Base-by-base conservation (phyloP, 106 monocot genomes). In the Amphibolis antarctica region DNA sequence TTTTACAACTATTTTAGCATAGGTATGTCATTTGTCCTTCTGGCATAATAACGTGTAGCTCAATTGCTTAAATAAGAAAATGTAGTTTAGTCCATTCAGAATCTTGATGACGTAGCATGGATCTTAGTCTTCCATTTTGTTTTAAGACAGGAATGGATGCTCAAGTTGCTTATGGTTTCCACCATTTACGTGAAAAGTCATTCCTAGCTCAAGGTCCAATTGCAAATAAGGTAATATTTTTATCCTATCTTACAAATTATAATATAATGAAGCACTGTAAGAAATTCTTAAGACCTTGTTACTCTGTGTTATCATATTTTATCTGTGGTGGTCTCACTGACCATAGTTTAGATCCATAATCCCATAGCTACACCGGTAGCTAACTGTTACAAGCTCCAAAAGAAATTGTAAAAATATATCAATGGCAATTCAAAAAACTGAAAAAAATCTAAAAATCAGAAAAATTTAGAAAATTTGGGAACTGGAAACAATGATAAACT, bases 151-250 rank as follows among this genome's bases (percentile, higher is more conserved):
- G 92, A 71, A 92, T 92, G 92, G 92, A 92, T 88, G 92, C 92
- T 71, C 84, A 92, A 64, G 85, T 92, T 70, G 92, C 92, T 44
- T 78, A 92, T 85, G 87, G 92, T 1, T 92, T 92, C 68, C 92
- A 92, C 44, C 88, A 82, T 67, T 61, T 92, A 63, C 87, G 92
- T 48, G 80, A 84, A 78, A 92, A 92, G 57, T 84, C 92, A 62
- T 80, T 80, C 63, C 77, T 92, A 54, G 87, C 92, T 29, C 82
- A 71, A 60, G 82, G 92, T 65, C 92, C 92, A 60, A 70, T 92
- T 74, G 22, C 88, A 65, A 92, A 92, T 66, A 92, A 92, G 80
- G 92, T 92, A 43, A 53, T 28, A 18, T 20, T 66, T 59, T 17
- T 31, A 28, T 31, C 2, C 17, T 30, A 1, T 17, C 18, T 17